Evolutionary conservation across 2,329 filamentous ascomycete species (phyloP).

Genomic region (Mariannaea sp.): DNA sequence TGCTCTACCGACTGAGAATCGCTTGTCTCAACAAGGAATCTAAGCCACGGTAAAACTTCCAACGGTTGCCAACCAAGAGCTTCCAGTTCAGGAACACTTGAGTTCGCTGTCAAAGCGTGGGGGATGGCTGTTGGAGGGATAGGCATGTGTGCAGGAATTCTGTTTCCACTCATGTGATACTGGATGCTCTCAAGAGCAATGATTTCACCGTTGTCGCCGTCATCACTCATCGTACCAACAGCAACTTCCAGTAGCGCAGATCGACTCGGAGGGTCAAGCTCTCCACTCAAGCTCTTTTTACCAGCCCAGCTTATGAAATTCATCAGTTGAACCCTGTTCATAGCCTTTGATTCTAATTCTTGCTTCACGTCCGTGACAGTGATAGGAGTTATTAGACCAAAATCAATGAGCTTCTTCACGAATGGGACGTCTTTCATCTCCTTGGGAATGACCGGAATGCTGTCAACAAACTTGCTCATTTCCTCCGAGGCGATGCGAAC

Average conservation of each 20-base stretch:
- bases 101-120: constrained; percentile 75
- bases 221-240: constrained; percentile 69
- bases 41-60: constrained; percentile 83
- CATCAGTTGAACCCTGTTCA: constrained; percentile 76
- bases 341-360: constrained; percentile 80
- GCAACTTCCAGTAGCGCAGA: constrained; percentile 77
- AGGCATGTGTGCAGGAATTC: constrained; percentile 80
- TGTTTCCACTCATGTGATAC: constrained; percentile 75
- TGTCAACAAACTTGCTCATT: constrained; percentile 75
- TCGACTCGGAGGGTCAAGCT: constrained; percentile 72
- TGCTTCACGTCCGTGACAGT: constrained; percentile 84
- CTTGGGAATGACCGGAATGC: constrained; percentile 83
- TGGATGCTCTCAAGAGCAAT: constrained; percentile 77
- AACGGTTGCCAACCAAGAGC: constrained; percentile 86
- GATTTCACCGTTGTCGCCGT: constrained; percentile 68
- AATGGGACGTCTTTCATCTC: constrained; percentile 76
- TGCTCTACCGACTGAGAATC: constrained; percentile 64
- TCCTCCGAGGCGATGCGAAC: constrained; percentile 77
- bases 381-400: constrained; percentile 84
- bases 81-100: constrained; percentile 71
- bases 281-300: constrained; percentile 70
- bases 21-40: constrained; percentile 74
- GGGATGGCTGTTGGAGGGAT: constrained; percentile 83
- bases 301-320: constrained; percentile 87
- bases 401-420: constrained; percentile 78